Evolutionary conservation across 352 stramenopile species (phyloP).

Genomic region (Phytopythium helicoides): DNA sequence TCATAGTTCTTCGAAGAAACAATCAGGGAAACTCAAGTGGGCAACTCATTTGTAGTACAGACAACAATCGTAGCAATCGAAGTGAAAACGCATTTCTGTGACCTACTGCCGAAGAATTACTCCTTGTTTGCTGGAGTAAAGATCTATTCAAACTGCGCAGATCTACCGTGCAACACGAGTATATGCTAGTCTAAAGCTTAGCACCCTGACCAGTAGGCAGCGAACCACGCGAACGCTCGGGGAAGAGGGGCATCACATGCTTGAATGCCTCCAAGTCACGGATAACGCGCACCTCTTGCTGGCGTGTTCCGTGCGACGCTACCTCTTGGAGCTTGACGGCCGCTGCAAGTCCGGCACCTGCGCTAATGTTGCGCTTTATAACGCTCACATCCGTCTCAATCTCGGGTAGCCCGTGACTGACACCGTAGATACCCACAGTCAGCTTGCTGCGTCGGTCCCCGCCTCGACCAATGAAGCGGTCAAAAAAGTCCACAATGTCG

Average conservation of each 20-base stretch:
- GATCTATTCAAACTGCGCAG: too few species aligned
- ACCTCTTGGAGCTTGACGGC: slow-evolving; percentile 40
- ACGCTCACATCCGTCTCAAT: slow-evolving; percentile 11
- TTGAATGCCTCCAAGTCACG: slow-evolving; percentile 60
- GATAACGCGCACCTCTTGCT: slow-evolving; percentile 26
- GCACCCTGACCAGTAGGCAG: not conserved
- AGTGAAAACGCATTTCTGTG: too few species aligned
- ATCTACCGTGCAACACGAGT: too few species aligned
- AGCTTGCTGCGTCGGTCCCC: slow-evolving; percentile 45
- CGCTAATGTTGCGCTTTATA: not conserved
- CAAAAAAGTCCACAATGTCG: slow-evolving; percentile 63
- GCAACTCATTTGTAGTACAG: too few species aligned
- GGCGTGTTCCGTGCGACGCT: slow-evolving; percentile 2
- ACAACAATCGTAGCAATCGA: too few species aligned
- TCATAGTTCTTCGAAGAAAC: too few species aligned
- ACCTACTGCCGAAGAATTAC: too few species aligned
- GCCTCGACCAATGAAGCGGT: slow-evolving; percentile 39
- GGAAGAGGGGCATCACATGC: slow-evolving; percentile 64
- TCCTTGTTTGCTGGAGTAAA: too few species aligned
- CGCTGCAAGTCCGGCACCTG: slow-evolving; percentile 18
- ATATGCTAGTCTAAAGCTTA: slow-evolving; percentile 9
- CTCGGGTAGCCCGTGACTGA: slow-evolving; percentile 40
- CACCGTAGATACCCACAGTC: slow-evolving; percentile 49
- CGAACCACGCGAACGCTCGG: slow-evolving; percentile 29
- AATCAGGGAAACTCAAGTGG: too few species aligned